phyloP scores from a whole-genome alignment of 768 basidiomycete species.

The Leucocoprinus birnbaumii region DNA sequence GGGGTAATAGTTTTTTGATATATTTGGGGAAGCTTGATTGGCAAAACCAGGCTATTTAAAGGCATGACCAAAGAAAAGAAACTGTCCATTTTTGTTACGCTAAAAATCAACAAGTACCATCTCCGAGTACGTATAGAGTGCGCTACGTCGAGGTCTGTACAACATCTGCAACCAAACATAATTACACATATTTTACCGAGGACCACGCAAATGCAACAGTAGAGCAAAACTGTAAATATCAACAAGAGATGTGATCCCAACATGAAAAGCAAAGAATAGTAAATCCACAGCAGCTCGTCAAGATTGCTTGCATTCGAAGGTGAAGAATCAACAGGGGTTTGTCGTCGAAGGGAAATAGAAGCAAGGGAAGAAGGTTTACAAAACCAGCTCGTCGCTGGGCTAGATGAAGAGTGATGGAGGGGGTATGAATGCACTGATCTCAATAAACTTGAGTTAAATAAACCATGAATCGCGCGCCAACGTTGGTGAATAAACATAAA shows the following conservation, averaged over 20 bases:
- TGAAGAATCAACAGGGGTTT: constrained; percentile 1
- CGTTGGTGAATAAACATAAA: background rate
- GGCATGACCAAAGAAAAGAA: background rate
- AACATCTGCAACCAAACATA: constrained; percentile 12
- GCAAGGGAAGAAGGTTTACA: background rate
- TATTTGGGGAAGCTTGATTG: background rate
- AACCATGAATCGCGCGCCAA: background rate
- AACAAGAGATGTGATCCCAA: background rate
- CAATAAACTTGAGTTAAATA: constrained; percentile 7
- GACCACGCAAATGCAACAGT: background rate
- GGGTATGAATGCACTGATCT: background rate
- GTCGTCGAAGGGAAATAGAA: background rate
- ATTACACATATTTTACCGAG: background rate
- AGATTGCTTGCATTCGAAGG: constrained; percentile 1
- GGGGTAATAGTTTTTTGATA: no score
- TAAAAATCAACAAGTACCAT: background rate
- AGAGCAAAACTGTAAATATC: no score
- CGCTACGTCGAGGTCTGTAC: constrained; percentile 1
- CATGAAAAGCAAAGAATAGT: background rate
- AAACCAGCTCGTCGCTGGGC: background rate
- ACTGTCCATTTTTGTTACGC: background rate
- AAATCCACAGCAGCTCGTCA: constrained; percentile 10
- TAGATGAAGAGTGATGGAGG: background rate
- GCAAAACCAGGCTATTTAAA: background rate
- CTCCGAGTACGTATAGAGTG: background rate